These are phyloP conservation scores for Echites panduratus DNA, from an alignment of 257 asterid species.

Conservation along the genomic window DNA sequence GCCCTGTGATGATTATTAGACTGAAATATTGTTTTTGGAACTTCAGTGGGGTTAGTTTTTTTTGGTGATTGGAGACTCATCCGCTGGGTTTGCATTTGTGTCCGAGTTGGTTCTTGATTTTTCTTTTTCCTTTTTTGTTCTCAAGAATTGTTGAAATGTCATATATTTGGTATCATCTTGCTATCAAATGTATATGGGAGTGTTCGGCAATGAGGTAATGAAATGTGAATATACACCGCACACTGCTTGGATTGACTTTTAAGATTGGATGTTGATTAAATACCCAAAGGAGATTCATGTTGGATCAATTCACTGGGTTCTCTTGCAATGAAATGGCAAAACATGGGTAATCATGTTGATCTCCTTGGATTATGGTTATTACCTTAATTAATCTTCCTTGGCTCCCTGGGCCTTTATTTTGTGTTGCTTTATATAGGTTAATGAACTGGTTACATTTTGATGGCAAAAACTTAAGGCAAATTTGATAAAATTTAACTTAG, in stretches of 20 bases:
- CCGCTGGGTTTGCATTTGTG: background rate
- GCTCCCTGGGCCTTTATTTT: background rate
- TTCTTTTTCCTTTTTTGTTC: slow-evolving; percentile 3
- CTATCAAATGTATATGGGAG: background rate
- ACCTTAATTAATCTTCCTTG: background rate
- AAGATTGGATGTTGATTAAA: background rate
- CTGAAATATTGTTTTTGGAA: background rate
- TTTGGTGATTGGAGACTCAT: background rate
- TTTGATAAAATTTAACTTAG: background rate
- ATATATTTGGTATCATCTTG: background rate
- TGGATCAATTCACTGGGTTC: background rate
- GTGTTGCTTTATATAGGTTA: background rate
- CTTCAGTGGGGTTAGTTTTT: background rate
- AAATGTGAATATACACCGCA: background rate
- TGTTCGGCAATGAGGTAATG: background rate
- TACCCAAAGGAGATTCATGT: background rate
- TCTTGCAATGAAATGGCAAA: background rate
- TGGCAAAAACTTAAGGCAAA: background rate
- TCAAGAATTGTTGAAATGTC: slow-evolving; percentile 1
- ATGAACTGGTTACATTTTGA: background rate
- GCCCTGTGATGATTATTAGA: background rate
- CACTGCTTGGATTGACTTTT: background rate
- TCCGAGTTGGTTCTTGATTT: background rate
- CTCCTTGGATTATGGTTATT: background rate
- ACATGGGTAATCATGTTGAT: background rate